Percentiles rank a stretch among this genome's conserved stretches.
These are phyloP conservation scores for Nadsonia starkeyi-henricii DNA, from an alignment of 1,139 yeast species.

Conservation along the genomic window DNA sequence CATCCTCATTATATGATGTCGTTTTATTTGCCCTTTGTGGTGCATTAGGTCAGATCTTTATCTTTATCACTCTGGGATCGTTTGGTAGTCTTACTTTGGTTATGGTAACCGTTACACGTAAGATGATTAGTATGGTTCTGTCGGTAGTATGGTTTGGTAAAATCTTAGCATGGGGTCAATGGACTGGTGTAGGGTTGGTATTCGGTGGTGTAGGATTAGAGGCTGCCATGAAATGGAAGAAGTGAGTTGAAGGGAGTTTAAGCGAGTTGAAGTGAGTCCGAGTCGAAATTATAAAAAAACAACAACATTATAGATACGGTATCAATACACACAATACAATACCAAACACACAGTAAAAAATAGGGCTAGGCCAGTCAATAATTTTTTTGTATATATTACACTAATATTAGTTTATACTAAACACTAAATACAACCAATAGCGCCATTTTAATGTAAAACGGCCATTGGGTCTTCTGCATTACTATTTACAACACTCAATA, in stretches of 20 bases:
- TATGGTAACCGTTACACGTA: slow-evolving; percentile 90
- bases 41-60: slow-evolving; percentile 83
- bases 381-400: neutral
- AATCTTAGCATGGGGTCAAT: slow-evolving; percentile 44
- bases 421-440: too few relatives aligned
- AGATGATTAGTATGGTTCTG: slow-evolving; percentile 86
- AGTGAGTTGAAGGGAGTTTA: neutral
- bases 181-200: slow-evolving; percentile 67
- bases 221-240: slow-evolving; percentile 32
- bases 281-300: neutral
- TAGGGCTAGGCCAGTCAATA: neutral
- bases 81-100: slow-evolving; percentile 77
- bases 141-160: slow-evolving; percentile 84
- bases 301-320: too few relatives aligned
- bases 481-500: too few relatives aligned
- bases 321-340: too few relatives aligned
- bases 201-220: slow-evolving; percentile 72
- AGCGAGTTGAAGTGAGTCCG: neutral
- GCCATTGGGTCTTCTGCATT: too few relatives aligned
- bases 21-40: slow-evolving; percentile 65
- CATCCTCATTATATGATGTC: slow-evolving; percentile 44
- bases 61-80: slow-evolving; percentile 66
- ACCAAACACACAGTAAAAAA: too few relatives aligned
- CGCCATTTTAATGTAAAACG: too few relatives aligned
- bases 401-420: too few relatives aligned